These are phyloP conservation scores for Fomes fomentarius DNA, from an alignment of 1,284 basidiomycete genomes.

Conservation along the genomic window DNA sequence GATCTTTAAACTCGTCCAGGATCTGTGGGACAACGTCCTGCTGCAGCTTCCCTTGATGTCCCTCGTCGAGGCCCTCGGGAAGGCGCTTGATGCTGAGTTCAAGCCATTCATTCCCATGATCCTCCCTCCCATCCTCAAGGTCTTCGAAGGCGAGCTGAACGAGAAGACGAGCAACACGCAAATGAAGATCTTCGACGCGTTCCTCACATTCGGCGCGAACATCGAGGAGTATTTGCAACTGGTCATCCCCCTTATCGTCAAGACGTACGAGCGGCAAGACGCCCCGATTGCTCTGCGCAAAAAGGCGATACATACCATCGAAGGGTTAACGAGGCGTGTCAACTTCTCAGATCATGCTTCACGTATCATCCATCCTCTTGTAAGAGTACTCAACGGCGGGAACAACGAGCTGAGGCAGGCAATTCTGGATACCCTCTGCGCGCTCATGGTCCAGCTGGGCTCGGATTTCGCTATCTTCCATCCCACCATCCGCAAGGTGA, in stretches of 20 bases:
- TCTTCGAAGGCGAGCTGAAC: constrained; percentile 86
- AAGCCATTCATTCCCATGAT: constrained; percentile 96
- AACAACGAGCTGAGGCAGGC: constrained; percentile 86
- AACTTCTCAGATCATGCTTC: constrained; percentile 99
- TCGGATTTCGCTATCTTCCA: constrained; percentile 98
- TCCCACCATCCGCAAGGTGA: constrained; percentile 94
- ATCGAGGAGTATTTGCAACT: constrained; percentile 99
- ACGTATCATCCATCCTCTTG: constrained; percentile 94
- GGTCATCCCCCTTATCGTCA: constrained; percentile 94
- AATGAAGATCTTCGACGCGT: constrained; percentile 92
- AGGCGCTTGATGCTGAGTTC: constrained; percentile 96
- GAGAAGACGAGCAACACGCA: constrained; percentile 83
- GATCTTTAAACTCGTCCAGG: constrained; percentile 82
- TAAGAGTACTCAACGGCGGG: constrained; percentile 81
- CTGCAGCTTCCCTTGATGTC: constrained; percentile 94
- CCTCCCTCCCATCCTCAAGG: constrained; percentile 87
- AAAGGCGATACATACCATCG: constrained; percentile 90
- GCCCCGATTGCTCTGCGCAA: constrained; percentile 80
- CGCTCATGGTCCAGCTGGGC: constrained; percentile 91
- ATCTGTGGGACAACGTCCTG: constrained; percentile 87
- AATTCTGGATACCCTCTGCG: constrained; percentile 94
- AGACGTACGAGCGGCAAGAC: constrained; percentile 87
- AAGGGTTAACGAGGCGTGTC: constrained; percentile 89
- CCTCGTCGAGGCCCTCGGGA: constrained; percentile 93
- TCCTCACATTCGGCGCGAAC: constrained; percentile 94